phyloP scores from a whole-genome alignment of 129 eudicot genomes.

The Flaveria brownii region DNA sequence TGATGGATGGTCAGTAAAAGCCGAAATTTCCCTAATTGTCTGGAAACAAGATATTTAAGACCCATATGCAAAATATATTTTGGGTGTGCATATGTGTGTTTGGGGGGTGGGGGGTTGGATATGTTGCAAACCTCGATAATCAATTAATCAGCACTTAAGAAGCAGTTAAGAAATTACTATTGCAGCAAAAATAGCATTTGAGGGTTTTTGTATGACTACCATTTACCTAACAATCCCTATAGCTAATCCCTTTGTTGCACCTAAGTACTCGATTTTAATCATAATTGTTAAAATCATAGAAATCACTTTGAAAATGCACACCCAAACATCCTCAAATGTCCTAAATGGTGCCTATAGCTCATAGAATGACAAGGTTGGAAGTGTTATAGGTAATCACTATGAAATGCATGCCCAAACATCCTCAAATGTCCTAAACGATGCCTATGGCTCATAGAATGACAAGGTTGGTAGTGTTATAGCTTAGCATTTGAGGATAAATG shows the following conservation, averaged over 20 bases:
- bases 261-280: background rate
- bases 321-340: background rate
- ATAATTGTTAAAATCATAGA: background rate
- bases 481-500: background rate
- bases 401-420: background rate
- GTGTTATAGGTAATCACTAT: background rate
- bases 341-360: constrained; percentile 2
- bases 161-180: background rate
- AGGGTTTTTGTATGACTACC: background rate
- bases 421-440: background rate
- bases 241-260: background rate
- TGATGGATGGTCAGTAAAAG: background rate
- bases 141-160: background rate
- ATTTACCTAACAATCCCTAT: background rate
- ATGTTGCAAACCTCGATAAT: background rate
- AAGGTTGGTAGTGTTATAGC: constrained; percentile 9
- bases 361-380: constrained; percentile 4
- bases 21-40: background rate
- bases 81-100: background rate
- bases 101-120: background rate
- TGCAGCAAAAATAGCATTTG: constrained; percentile 7
- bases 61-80: background rate
- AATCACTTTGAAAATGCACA: background rate
- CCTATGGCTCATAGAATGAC: constrained; percentile 10
- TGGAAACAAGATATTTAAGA: constrained; percentile 15